These are phyloP conservation scores for Hyaloscypha variabilis DNA, from an alignment of 495 filamentous ascomycete genomes.

Conservation along the genomic window DNA sequence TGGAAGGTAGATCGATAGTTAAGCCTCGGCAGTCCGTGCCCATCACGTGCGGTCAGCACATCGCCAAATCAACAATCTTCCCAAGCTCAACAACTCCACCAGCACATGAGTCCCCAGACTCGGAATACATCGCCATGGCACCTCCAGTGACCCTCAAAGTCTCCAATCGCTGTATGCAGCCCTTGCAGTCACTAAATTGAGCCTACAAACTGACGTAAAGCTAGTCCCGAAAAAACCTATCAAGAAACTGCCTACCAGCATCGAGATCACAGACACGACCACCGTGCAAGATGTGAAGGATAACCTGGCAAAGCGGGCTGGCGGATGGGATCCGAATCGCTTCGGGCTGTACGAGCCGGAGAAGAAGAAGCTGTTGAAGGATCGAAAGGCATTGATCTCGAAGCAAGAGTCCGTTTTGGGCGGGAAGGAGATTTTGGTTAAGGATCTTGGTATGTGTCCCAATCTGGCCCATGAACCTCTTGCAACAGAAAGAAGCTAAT, in stretches of 20 bases:
- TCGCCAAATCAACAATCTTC: neutral
- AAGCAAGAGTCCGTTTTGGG: conserved; percentile 66
- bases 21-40: neutral
- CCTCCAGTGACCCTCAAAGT: conserved; percentile 18
- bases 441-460: conserved; percentile 78
- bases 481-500: conserved; percentile 10
- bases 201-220: neutral
- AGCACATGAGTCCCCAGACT: neutral
- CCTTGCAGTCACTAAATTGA: neutral
- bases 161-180: conserved; percentile 12
- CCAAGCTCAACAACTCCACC: neutral
- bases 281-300: conserved; percentile 62
- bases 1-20: too few species aligned
- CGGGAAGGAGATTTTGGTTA: conserved; percentile 77
- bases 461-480: neutral
- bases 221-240: conserved; percentile 59
- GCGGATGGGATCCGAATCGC: conserved; percentile 59
- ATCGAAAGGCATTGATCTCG: conserved; percentile 55
- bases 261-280: conserved; percentile 61
- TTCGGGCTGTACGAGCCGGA: conserved; percentile 73
- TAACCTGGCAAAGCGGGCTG: conserved; percentile 44
- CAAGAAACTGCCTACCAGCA: conserved; percentile 67
- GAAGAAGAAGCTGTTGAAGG: conserved; percentile 61
- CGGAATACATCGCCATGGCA: neutral
- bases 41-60: neutral